phyloP scores from a whole-genome alignment of 2,329 filamentous ascomycete genomes.

The Cadophora luteo-olivacea region DNA sequence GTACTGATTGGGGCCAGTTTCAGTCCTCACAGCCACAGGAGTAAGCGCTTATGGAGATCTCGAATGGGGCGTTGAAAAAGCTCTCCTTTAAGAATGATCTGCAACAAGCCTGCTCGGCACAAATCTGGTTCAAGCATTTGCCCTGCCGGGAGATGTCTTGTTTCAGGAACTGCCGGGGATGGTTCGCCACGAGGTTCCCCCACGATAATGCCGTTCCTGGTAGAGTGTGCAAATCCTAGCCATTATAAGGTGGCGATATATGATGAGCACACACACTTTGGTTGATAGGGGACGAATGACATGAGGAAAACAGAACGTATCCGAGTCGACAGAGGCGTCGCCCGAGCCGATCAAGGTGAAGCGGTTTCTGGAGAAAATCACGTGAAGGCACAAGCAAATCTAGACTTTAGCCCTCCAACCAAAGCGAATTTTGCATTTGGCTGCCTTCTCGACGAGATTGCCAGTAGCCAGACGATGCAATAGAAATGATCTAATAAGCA shows the following conservation, averaged over 20 bases:
- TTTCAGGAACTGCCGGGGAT: background rate
- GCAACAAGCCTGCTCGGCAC: background rate
- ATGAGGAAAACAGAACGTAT: too few relatives aligned
- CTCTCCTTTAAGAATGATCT: background rate
- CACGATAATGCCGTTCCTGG: background rate
- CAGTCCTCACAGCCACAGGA: background rate
- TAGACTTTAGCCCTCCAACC: too few relatives aligned
- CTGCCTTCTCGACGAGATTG: too few relatives aligned
- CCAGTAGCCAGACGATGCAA: too few relatives aligned
- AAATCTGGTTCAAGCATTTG: slow-evolving; percentile 6
- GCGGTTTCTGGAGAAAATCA: too few relatives aligned
- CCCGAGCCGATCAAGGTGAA: too few relatives aligned
- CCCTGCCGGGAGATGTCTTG: slow-evolving; percentile 11
- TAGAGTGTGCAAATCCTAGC: background rate
- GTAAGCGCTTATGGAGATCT: background rate
- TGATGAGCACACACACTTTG: background rate
- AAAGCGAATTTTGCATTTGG: too few relatives aligned
- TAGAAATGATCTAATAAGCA: too few relatives aligned
- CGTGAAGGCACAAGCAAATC: too few relatives aligned
- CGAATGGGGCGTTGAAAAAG: background rate
- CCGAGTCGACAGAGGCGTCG: too few relatives aligned
- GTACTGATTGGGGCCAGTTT: background rate
- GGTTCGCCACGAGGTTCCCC: background rate
- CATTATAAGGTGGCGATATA: background rate
- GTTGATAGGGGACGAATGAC: too few relatives aligned